These are phyloP conservation scores for Plenodomus biglobosus DNA, from an alignment of 2,329 filamentous ascomycete species.

Conservation along the genomic window DNA sequence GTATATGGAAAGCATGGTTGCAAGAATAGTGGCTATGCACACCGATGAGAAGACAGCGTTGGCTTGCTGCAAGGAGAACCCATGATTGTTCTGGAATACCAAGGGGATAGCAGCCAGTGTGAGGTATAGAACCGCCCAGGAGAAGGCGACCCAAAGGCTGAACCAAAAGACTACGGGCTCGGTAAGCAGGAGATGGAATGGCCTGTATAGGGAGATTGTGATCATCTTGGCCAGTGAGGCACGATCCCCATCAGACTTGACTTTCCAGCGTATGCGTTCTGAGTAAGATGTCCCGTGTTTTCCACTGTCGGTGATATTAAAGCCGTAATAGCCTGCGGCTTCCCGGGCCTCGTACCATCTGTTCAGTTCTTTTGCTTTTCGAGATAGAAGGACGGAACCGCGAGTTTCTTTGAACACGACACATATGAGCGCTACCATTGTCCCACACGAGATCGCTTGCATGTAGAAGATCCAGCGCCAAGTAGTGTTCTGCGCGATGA, in stretches of 20 bases:
- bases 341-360: slow-evolving; percentile 77
- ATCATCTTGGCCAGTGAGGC: slow-evolving; percentile 70
- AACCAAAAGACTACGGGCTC: slow-evolving; percentile 84
- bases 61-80: slow-evolving; percentile 66
- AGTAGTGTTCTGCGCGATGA: slow-evolving; percentile 65
- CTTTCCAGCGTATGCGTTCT: slow-evolving; percentile 74
- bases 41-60: slow-evolving; percentile 75
- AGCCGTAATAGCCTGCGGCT: slow-evolving; percentile 59
- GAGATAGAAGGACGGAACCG: slow-evolving; percentile 74
- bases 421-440: slow-evolving; percentile 65
- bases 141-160: slow-evolving; percentile 85
- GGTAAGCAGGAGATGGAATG: slow-evolving; percentile 75
- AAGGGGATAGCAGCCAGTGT: slow-evolving; percentile 80
- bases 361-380: slow-evolving; percentile 74
- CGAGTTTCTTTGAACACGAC: slow-evolving; percentile 80
- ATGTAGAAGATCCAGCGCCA: slow-evolving; percentile 93
- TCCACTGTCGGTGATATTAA: slow-evolving; percentile 48
- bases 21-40: slow-evolving; percentile 65
- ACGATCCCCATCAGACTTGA: slow-evolving; percentile 75
- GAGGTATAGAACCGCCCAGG: slow-evolving; percentile 86
- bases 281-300: slow-evolving; percentile 28
- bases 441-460: slow-evolving; percentile 69
- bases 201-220: slow-evolving; percentile 70
- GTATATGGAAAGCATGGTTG: slow-evolving; percentile 68
- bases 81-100: slow-evolving; percentile 69